phyloP scores from a whole-genome alignment of 23 red algal species.

The Gracilaria caudata region DNA sequence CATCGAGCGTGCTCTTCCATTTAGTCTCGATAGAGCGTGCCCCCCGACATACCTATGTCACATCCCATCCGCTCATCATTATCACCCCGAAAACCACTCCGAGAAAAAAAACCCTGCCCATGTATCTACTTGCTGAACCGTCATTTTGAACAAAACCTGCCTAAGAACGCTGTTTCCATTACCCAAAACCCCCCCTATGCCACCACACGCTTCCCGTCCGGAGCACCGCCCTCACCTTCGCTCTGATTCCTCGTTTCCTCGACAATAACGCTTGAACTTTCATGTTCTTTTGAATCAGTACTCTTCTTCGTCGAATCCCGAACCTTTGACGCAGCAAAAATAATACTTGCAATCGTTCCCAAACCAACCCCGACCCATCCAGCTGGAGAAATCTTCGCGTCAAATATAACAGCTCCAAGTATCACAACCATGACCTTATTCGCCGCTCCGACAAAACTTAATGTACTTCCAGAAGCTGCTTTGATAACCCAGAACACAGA shows the following conservation, averaged over 20 bases:
- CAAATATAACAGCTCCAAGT: conserved; percentile 84
- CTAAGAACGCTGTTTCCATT: neutral
- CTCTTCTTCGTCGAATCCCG: conserved; percentile 1
- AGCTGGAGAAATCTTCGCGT: conserved; percentile 53
- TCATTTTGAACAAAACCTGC: neutral
- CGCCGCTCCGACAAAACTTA: conserved; percentile 78
- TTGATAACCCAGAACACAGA: conserved; percentile 84
- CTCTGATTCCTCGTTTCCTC: neutral
- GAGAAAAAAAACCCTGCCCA: neutral
- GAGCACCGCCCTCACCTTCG: neutral
- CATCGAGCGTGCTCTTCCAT: neutral
- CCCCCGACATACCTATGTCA: neutral
- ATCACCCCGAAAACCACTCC: neutral
- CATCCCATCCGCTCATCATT: neutral
- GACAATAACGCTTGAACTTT: neutral
- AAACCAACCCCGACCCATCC: conserved; percentile 85
- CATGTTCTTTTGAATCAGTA: neutral
- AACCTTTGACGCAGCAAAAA: conserved; percentile 77
- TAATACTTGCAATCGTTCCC: conserved; percentile 67
- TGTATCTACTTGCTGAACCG: neutral
- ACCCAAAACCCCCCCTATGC: neutral
- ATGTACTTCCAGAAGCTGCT: conserved; percentile 79
- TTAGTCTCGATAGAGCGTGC: neutral
- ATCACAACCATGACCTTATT: conserved; percentile 93
- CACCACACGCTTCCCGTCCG: neutral